Evolutionary conservation across 176 grass and related monocot species (phyloP), one percentile per base, ranked within the genome.

Genomic region (Hordeum marinum): DNA sequence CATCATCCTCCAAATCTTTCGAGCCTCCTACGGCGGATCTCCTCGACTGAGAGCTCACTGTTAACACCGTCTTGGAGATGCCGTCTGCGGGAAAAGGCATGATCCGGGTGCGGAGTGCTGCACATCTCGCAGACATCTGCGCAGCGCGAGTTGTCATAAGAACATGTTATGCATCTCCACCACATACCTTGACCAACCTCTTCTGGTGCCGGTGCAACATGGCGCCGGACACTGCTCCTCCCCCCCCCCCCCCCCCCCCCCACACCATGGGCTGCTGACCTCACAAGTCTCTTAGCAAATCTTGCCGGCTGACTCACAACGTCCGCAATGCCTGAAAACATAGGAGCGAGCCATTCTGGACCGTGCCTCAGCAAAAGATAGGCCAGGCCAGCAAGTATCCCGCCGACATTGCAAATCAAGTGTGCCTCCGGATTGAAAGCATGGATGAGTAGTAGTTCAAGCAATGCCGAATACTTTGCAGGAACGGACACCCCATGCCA

Each of bases 91-190:
- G 66, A 81, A 40, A 92, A 92, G 74, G 23, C 74, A 70, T 0
- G 64, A 48, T 64, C 78, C 17, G 75, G 73, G 50, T 75, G 91
- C 0, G 31, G 25, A 20, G 79, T 88, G 72, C 88, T 94, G 89
- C 93, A 99, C 88, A 88, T 96, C 76, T 96, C 93, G 79, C 96
- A 99, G 10, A 90, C 82, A 87, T 96, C 93, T 26, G 75, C 34
- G 27, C 18, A 52, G 65, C 13, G 24, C n/a, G 88, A 94, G 79
- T 96, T 99, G 64, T 96, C 84, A 8, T 85, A 89, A 43, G 84
- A 96, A 79, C 96, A 99, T n/a, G 83, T 11, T 15, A 86, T 74
- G 72, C 96, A 99, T 42, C 96, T 92, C 96, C 96, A 99, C 93
- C 93, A 94, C 14, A 80, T 34, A 65, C 60, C 80, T 59, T 61